phyloP scores from a whole-genome alignment of 257 asterid genomes.

The Solanum commersonii region DNA sequence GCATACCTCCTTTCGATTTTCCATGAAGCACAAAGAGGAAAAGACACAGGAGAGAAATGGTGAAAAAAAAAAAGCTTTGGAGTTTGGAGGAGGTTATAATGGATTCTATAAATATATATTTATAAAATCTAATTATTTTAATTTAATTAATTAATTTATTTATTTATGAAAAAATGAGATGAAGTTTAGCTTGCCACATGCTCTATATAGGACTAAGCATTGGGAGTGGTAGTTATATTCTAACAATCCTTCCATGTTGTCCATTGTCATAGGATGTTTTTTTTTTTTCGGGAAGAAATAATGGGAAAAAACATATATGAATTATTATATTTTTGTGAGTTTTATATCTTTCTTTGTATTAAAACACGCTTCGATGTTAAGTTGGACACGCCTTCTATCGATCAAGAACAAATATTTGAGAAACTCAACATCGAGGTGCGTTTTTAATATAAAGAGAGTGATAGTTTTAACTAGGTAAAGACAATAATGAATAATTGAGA shows the following conservation, averaged over 20 bases:
- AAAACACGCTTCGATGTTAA: background rate
- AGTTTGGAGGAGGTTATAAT: background rate
- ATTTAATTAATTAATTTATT: background rate
- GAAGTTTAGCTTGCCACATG: background rate
- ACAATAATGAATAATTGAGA: background rate
- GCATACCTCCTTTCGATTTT: background rate
- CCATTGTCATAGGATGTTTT: background rate
- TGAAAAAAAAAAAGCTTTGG: background rate
- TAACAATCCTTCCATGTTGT: background rate
- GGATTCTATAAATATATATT: background rate
- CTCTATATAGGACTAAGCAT: background rate
- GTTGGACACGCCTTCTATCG: background rate
- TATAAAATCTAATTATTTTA: background rate
- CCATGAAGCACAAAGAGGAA: background rate
- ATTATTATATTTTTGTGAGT: background rate
- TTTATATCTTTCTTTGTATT: background rate
- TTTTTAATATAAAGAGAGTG: background rate
- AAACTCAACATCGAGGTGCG: background rate
- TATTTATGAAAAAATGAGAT: background rate
- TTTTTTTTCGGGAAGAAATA: background rate
- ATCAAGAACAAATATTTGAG: background rate
- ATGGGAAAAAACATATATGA: background rate
- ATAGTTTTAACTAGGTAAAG: background rate
- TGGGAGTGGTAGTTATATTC: background rate
- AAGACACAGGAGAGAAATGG: background rate